These are phyloP conservation scores for Metschnikowia picachoensis DNA, from an alignment of 805 yeast genomes.

Conservation along the genomic window DNA sequence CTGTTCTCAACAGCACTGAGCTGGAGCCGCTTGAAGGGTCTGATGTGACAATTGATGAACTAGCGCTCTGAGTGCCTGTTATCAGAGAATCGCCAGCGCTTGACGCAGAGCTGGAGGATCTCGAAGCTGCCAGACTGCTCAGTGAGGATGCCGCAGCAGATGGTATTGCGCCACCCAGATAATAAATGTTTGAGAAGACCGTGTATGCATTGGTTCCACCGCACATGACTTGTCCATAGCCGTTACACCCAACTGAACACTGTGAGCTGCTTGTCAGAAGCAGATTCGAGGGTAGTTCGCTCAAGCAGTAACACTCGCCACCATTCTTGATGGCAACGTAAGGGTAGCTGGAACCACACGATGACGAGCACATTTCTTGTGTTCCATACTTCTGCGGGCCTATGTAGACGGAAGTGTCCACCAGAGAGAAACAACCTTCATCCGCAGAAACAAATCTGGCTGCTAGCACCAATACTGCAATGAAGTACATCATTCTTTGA, in stretches of 20 bases:
- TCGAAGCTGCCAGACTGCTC: slow-evolving; percentile 1
- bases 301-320: slow-evolving; percentile 37
- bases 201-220: slow-evolving; percentile 36
- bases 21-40: slow-evolving; percentile 1
- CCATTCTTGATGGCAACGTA: slow-evolving; percentile 39
- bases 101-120: slow-evolving; percentile 3
- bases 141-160: slow-evolving; percentile 1
- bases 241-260: slow-evolving; percentile 33
- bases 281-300: slow-evolving; percentile 23
- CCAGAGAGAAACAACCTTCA: slow-evolving; percentile 30
- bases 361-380: slow-evolving; percentile 25
- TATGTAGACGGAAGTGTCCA: slow-evolving; percentile 22
- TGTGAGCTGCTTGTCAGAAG: slow-evolving; percentile 9
- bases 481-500: neutral
- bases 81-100: neutral
- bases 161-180: slow-evolving; percentile 15
- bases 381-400: slow-evolving; percentile 29
- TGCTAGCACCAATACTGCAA: neutral
- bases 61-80: neutral
- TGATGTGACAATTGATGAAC: slow-evolving; percentile 5
- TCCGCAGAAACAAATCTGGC: slow-evolving; percentile 6
- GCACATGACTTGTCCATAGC: slow-evolving; percentile 32
- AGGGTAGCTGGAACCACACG: slow-evolving; percentile 30
- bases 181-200: slow-evolving; percentile 18
- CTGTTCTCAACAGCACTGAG: slow-evolving; percentile 10